These are phyloP conservation scores for Sclerospora graminicola DNA, from an alignment of 352 stramenopile genomes.

Conservation along the genomic window DNA sequence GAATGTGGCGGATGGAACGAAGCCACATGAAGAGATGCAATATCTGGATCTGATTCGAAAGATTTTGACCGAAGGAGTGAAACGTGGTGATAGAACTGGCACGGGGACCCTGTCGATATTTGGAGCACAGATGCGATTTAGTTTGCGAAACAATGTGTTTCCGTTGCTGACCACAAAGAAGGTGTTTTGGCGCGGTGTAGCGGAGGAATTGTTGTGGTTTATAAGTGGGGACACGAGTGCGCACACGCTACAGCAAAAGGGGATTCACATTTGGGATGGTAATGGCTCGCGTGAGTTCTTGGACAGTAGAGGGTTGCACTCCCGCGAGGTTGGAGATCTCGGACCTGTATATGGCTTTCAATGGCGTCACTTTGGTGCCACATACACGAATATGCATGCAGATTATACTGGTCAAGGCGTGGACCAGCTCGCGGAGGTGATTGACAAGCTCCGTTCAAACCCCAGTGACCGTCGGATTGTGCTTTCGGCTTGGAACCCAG, in stretches of 20 bases:
- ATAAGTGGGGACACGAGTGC: conserved; percentile 95
- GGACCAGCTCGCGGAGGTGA: conserved; percentile 97
- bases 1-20: conserved; percentile 7
- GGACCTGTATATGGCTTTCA: conserved; percentile 96
- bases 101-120: conserved; percentile 99
- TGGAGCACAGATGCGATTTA: conserved; percentile 95
- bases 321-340: conserved; percentile 96
- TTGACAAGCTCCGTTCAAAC: conserved; percentile 96
- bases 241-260: conserved; percentile 93
- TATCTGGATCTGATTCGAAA: conserved; percentile 92
- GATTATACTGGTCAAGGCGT: conserved; percentile 98
- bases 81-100: conserved; percentile 94
- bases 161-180: conserved; percentile 98
- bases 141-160: conserved; percentile 90
- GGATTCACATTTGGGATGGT: conserved; percentile 99
- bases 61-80: conserved; percentile 91
- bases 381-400: conserved; percentile 96
- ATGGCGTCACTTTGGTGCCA: conserved; percentile 99
- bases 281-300: conserved; percentile 96
- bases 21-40: conserved; percentile 53
- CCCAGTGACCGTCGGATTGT: conserved; percentile 97
- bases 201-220: conserved; percentile 99
- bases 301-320: conserved; percentile 84
- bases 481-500: conserved; percentile 98
- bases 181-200: conserved; percentile 98